Conservation (phyloP, 305 asterid genomes). For the Fraxinus nigra region DNA sequence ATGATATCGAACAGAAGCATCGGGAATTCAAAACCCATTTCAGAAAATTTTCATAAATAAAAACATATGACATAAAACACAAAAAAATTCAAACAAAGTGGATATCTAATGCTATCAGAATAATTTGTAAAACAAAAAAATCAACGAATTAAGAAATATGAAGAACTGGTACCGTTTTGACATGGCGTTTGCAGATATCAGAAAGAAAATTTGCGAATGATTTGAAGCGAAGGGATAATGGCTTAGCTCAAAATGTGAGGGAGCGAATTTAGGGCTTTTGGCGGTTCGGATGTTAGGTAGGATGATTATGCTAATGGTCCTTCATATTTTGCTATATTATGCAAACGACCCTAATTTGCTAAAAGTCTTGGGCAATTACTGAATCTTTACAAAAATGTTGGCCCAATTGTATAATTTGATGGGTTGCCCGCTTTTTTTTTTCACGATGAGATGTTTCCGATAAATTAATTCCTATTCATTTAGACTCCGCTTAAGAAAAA, state of each 20-base stretch:
- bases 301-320: slow-evolving; percentile 20
- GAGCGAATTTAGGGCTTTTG: slow-evolving; percentile 53
- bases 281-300: slow-evolving; percentile 34
- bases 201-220: slow-evolving; percentile 19
- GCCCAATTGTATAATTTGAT: neutral
- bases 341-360: slow-evolving; percentile 23
- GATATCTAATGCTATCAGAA: neutral
- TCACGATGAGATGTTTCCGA: neutral
- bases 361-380: neutral
- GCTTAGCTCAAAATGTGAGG: slow-evolving; percentile 16
- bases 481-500: too few relatives aligned
- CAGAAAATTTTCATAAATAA: neutral
- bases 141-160: neutral
- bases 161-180: slow-evolving; percentile 32
- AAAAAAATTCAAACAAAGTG: neutral
- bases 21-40: neutral
- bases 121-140: neutral
- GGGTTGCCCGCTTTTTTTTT: neutral
- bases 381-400: neutral
- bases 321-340: slow-evolving; percentile 16
- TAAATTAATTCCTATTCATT: neutral
- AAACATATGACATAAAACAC: neutral
- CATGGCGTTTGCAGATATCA: slow-evolving; percentile 34
- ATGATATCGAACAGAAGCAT: neutral
- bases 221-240: slow-evolving; percentile 15